A percentile compares a stretch with the other conserved stretches of the same genome.
These are phyloP conservation scores for Phytophthora pseudosyringae DNA, from an alignment of 352 stramenopile species.

Conservation along the genomic window DNA sequence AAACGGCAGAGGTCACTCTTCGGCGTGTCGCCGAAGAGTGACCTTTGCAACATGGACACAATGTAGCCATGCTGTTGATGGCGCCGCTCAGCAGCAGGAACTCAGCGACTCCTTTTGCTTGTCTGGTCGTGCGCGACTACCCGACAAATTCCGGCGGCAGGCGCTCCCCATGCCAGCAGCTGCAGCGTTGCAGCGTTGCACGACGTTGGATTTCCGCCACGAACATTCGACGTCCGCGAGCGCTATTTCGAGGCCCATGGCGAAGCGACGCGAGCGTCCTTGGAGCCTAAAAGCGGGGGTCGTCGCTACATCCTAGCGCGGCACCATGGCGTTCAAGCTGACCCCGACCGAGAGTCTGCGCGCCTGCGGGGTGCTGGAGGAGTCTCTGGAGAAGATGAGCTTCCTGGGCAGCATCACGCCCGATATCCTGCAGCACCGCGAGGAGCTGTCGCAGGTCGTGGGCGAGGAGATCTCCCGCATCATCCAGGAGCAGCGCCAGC, in stretches of 20 bases:
- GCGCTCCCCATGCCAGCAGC: constrained; percentile 14
- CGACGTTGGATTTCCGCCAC: constrained; percentile 23
- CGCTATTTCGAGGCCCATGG: constrained; percentile 26
- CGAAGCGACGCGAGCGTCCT: constrained; percentile 24
- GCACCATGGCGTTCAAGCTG: constrained; percentile 61
- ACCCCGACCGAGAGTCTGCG: constrained; percentile 71
- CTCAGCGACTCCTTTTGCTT: background rate
- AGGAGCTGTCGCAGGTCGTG: constrained; percentile 92
- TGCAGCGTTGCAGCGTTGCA: constrained; percentile 9
- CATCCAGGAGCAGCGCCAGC: constrained; percentile 89
- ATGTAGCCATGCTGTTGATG: constrained; percentile 19
- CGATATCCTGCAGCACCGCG: constrained; percentile 91
- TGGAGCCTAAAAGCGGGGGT: background rate
- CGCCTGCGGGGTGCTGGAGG: constrained; percentile 86
- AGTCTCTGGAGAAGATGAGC: constrained; percentile 91
- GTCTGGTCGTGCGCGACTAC: constrained; percentile 9
- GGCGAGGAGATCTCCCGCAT: constrained; percentile 94
- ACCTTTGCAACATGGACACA: background rate
- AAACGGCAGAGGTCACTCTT: constrained; percentile 19
- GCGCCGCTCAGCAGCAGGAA: background rate
- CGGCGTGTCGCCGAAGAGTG: too few relatives aligned
- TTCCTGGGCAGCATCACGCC: constrained; percentile 93
- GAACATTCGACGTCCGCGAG: constrained; percentile 2
- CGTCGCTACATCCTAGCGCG: background rate
- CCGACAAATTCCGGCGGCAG: constrained; percentile 14